These are phyloP conservation scores for Boletus eberwhitei DNA, from an alignment of 768 basidiomycete genomes.

Conservation along the genomic window DNA sequence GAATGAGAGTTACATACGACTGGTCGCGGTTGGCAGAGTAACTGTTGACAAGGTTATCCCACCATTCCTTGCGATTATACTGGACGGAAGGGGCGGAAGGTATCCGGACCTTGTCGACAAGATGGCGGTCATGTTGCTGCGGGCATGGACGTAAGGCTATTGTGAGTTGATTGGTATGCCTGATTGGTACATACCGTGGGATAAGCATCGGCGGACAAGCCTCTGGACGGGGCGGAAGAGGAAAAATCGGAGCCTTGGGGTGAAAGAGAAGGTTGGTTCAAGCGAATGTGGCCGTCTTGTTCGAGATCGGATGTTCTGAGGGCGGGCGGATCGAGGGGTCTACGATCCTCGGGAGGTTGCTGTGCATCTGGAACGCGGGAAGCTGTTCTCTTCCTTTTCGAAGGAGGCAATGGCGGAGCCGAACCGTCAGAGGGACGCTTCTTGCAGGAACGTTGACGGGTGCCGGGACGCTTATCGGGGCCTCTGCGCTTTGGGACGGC, in stretches of 20 bases:
- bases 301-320: conserved; percentile 27
- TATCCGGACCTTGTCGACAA: conserved; percentile 27
- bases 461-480: conserved; percentile 83
- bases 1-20: conserved; percentile 33
- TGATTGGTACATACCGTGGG: conserved; percentile 21
- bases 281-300: conserved; percentile 21
- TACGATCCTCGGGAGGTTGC: conserved; percentile 29
- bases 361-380: conserved; percentile 33
- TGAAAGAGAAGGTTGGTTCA: conserved; percentile 32
- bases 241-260: conserved; percentile 31
- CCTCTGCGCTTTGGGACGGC: conserved; percentile 77
- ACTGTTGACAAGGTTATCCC: conserved; percentile 44
- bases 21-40: conserved; percentile 41
- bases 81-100: conserved; percentile 29
- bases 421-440: conserved; percentile 62
- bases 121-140: conserved; percentile 29
- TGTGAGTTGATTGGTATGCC: neutral
- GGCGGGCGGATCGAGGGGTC: conserved; percentile 24
- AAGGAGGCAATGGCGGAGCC: conserved; percentile 45
- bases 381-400: conserved; percentile 50
- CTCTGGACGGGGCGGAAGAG: conserved; percentile 27
- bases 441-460: conserved; percentile 81
- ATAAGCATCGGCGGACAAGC: conserved; percentile 25
- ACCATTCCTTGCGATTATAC: conserved; percentile 41
- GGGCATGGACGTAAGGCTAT: conserved; percentile 4